Evolutionary conservation across 805 yeast genomes (phyloP), one percentile per base, ranked within the genome.

Genomic region (Cyberlindnera euphorbiae): DNA sequence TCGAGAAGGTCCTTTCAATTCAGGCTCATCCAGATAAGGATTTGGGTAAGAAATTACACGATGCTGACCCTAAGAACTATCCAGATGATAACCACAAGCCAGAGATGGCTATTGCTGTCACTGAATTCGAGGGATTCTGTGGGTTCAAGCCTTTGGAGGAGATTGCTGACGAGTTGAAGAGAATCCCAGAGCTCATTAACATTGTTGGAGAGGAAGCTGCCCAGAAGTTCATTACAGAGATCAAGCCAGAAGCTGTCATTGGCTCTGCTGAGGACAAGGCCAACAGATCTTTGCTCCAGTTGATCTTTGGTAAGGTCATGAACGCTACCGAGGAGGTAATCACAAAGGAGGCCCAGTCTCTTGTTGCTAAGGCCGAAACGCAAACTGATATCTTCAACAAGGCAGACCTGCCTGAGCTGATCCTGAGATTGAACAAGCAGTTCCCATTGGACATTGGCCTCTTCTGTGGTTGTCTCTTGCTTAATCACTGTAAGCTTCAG

Each of bases 61-160:
- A 73, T 13, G 63, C 69, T 19, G 97, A 93, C 64, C 97, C 98
- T 38, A 77, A 79, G 53, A 84, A 93, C 65, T 93, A 93, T 60
- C 97, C 97, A 4, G 98, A 93, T 65, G 95, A 82, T 60, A 93
- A 93, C 68, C 98, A 93, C 66, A 93, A 93, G 69, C 98, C 98
- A n/a, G 98, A 93, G 63, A 93, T 93, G 98, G 97, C 98, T 33
- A 77, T 93, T 55, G 98, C 98, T 8, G 79, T 93, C 36, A 89
- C 97, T 16, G 85, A 77, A 42, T 93, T 93, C 53, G 97, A 93
- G 67, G 97, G 97, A 0, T 90, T 93, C 65, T 93, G 98, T 64
- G 98, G 98, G 0, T 93, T 93, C 69, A 82, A 93, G 58, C 98
- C 98, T 15, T 73, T 89, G 53, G 71, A 68, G 24, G 82, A 88